phyloP scores from a whole-genome alignment of 441 rosid species.

The Arabidopsis hybrid region DNA sequence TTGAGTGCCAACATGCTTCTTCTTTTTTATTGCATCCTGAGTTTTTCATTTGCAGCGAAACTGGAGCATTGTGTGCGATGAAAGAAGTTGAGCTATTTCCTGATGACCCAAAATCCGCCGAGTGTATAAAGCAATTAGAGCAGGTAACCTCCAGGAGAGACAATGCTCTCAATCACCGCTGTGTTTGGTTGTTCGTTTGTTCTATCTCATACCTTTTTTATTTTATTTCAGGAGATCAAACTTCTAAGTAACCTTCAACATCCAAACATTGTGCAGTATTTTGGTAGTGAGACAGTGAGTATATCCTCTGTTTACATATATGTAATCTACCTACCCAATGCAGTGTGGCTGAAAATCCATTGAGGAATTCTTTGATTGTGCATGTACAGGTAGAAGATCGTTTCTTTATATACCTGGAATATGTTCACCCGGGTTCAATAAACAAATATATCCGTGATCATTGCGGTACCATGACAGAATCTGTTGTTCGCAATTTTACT shows the following conservation, averaged over 20 bases:
- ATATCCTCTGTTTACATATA: conserved; percentile 32
- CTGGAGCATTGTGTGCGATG: conserved; percentile 95
- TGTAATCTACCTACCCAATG: conserved; percentile 9
- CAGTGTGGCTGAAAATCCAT: conserved; percentile 2
- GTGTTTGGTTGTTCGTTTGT: conserved; percentile 21
- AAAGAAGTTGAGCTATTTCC: conserved; percentile 92
- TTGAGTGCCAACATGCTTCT: background rate
- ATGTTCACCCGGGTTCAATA: conserved; percentile 97
- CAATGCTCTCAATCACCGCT: background rate
- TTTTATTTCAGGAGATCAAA: conserved; percentile 77
- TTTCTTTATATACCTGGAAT: conserved; percentile 91
- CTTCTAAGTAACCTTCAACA: conserved; percentile 92
- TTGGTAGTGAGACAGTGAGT: conserved; percentile 97
- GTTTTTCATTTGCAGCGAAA: conserved; percentile 60
- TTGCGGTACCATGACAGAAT: conserved; percentile 91
- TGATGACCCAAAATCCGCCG: conserved; percentile 90
- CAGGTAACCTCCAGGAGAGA: conserved; percentile 59
- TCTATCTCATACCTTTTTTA: conserved; percentile 31
- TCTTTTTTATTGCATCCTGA: conserved; percentile 13
- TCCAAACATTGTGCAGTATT: conserved; percentile 96
- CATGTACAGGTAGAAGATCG: conserved; percentile 71
- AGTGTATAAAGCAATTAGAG: conserved; percentile 82
- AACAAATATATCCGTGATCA: conserved; percentile 87
- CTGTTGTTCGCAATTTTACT: conserved; percentile 85
- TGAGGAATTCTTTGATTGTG: conserved; percentile 20